Percentiles rank a stretch among this genome's conserved stretches.
These are phyloP conservation scores for Climacium dendroides DNA, from an alignment of 225 moss, liverwort and hornwort genomes.

Conservation along the genomic window DNA sequence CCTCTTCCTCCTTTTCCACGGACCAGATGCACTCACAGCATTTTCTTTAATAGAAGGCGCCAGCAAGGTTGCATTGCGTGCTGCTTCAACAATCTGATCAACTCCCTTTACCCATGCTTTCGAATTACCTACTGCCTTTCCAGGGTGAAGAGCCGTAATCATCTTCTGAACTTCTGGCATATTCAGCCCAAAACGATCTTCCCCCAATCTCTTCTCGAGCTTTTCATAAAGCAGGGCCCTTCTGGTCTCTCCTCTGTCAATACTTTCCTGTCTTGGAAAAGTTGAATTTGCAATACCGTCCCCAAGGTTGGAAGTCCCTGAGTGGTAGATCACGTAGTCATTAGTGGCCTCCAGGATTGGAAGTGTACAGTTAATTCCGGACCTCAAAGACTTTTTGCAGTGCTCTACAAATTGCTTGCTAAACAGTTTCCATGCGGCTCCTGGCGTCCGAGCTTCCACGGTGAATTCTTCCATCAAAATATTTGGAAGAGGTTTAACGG, in stretches of 20 bases:
- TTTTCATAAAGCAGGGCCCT: constrained; percentile 11
- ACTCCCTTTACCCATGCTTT: constrained; percentile 22
- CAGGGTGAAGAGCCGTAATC: constrained; percentile 39
- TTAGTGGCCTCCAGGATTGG: constrained; percentile 37
- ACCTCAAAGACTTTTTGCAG: constrained; percentile 35
- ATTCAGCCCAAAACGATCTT: constrained; percentile 75
- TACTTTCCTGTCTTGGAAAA: constrained; percentile 15
- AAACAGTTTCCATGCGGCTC: constrained; percentile 61
- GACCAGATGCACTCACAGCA: constrained; percentile 4
- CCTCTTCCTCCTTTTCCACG: constrained; percentile 37
- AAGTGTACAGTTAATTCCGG: constrained; percentile 18
- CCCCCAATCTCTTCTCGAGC: constrained; percentile 50
- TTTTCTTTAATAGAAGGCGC: not conserved
- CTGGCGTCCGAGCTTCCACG: constrained; percentile 55
- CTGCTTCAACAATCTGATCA: constrained; percentile 26
- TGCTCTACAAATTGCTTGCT: constrained; percentile 58
- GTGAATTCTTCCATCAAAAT: constrained; percentile 67
- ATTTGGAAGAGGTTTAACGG: constrained; percentile 28
- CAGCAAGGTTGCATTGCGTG: constrained; percentile 4
- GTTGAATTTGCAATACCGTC: constrained; percentile 2
- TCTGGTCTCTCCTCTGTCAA: constrained; percentile 23
- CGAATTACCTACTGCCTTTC: not conserved
- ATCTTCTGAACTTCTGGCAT: constrained; percentile 48
- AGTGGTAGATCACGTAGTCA: constrained; percentile 23
- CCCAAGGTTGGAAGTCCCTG: not conserved